Percentiles rank a stretch among this genome's conserved stretches.
Conservation (phyloP, 208 protist genomes). For the Lotmaria passim region DNA sequence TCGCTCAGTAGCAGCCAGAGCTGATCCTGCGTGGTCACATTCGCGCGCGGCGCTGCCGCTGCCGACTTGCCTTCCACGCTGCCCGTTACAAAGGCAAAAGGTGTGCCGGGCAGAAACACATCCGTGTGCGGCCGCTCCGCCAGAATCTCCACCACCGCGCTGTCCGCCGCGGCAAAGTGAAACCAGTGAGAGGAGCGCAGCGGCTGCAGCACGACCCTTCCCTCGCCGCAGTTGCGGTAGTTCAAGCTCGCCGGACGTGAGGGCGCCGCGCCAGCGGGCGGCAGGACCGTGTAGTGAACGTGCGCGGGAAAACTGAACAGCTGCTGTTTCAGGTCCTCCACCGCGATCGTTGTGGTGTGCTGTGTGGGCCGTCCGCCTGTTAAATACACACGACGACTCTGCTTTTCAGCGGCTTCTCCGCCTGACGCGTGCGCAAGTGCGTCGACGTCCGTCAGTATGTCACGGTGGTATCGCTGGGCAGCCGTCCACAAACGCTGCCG, state of each 20-base stretch:
- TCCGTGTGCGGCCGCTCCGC: constrained; percentile 12
- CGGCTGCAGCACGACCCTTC: neutral
- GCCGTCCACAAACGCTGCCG: constrained; percentile 19
- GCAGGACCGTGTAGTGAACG: neutral
- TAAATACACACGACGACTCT: neutral
- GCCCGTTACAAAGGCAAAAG: neutral
- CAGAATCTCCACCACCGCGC: neutral
- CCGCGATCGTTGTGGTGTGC: neutral
- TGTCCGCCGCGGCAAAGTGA: neutral
- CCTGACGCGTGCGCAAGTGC: neutral
- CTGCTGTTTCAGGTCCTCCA: neutral
- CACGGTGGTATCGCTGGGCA: constrained; percentile 25
- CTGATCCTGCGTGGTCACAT: constrained; percentile 13
- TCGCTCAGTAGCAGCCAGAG: constrained; percentile 35
- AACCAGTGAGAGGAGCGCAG: constrained; percentile 6
- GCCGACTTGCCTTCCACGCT: too few species aligned
- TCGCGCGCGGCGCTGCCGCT: neutral
- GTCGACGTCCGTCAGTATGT: constrained; percentile 3
- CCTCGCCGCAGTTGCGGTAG: neutral
- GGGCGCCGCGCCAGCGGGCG: neutral
- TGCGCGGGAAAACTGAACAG: constrained; percentile 1
- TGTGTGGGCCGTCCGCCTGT: neutral
- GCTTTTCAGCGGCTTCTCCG: neutral
- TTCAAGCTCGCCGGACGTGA: too few species aligned
- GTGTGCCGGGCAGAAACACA: neutral